phyloP scores from a whole-genome alignment of 2,329 filamentous ascomycete species.

The Curvularia verruculosa region DNA sequence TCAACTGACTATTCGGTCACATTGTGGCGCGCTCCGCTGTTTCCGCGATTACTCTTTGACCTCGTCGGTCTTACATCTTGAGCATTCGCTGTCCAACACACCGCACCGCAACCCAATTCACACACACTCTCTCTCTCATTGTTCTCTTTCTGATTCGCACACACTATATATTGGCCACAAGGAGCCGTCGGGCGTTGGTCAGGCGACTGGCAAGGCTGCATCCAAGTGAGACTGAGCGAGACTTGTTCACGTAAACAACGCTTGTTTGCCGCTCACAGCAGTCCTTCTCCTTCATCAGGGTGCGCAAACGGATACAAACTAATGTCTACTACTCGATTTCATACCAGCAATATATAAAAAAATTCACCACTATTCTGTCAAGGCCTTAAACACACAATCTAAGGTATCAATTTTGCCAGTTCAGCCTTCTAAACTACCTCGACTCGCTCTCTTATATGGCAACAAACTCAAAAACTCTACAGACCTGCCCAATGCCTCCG shows the following conservation, averaged over 20 bases:
- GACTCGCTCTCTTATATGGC: not conserved
- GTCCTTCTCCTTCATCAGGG: conserved; percentile 6
- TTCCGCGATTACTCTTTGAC: conserved; percentile 14
- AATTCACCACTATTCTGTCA: not conserved
- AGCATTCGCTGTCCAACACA: conserved; percentile 9
- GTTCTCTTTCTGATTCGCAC: not conserved
- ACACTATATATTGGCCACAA: not conserved
- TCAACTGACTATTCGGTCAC: conserved; percentile 10
- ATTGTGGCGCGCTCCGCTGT: conserved; percentile 19
- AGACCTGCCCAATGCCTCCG: conserved; percentile 19
- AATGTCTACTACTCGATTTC: conserved; percentile 12
- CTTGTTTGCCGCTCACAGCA: conserved; percentile 9
- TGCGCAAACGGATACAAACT: conserved; percentile 6
- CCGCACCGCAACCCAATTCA: conserved; percentile 1
- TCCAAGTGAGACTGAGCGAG: conserved; percentile 11
- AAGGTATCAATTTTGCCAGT: not conserved
- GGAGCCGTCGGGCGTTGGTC: conserved; percentile 5
- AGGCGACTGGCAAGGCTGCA: conserved; percentile 21
- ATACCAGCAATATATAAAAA: not conserved
- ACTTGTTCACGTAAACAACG: conserved; percentile 5
- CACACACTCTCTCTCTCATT: not conserved
- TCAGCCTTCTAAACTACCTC: conserved; percentile 2
- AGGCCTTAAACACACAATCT: not conserved
- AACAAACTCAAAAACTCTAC: not conserved
- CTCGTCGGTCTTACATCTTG: conserved; percentile 12